Base-by-base conservation (phyloP, 805 yeast species). In the Candida railenensis region DNA sequence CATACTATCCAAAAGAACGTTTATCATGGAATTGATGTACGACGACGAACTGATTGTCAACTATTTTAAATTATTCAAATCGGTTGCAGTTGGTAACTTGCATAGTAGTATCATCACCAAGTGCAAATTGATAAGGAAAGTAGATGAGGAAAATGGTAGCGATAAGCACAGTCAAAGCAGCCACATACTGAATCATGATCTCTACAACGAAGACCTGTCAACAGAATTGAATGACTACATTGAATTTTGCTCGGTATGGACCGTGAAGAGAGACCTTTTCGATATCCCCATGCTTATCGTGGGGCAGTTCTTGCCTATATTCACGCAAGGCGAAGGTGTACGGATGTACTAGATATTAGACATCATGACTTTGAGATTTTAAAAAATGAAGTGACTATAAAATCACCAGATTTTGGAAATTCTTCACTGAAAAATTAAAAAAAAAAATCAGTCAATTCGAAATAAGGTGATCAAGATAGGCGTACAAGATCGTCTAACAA, bases 221-320 rank as follows among this genome's bases (percentile, higher is more conserved):
- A 48, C 25, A 41, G 47, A 47, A n/a, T 12, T 5, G 7, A 39
- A 44, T 33, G 69, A 59, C 14, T 67, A 45, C 46, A 76, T 83
- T 20, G 80, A 80, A 49, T 87, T 90, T 55, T 83, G 90, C 34
- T 82, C 89, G 37, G 88, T 88, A 14, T 86, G 94, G 90, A 88
- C 96, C 0, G 89, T 88, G 14, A 86, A 86, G 53, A 70, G 94
- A 53, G 96, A 88, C 65, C 81, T 84, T 41, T 88, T 87, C 65
- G 92, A 87, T 63, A 81, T 88, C 41, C 95, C 96, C 5, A 82
- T 87, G 88, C 69, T 88, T 57, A 81, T 88, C 16, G 84, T 87
- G 39, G 96, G 96, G 0, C 92, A 88, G 58, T 85, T 87, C 56
- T 60, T 87, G 37, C 94, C 94, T 1, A 77, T 85, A 2, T 65